phyloP scores from a whole-genome alignment of 345 rosid genomes.

The Eucalyptus grandis region DNA sequence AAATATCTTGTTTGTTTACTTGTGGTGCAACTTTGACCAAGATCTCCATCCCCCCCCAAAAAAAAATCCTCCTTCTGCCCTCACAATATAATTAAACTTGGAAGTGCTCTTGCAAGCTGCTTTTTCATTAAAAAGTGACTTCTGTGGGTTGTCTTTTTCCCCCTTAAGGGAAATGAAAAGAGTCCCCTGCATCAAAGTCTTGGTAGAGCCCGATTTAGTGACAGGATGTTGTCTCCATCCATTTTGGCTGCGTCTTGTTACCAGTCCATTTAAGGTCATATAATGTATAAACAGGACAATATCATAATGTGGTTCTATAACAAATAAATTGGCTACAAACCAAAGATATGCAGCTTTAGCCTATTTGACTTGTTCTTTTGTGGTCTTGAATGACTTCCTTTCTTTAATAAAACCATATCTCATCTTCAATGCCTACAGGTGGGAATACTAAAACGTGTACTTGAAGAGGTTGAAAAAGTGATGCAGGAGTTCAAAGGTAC shows the following conservation, averaged over 20 bases:
- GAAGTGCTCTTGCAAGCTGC: neutral
- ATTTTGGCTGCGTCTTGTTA: neutral
- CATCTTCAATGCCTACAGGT: conserved; percentile 38
- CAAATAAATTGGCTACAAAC: neutral
- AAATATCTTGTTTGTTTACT: neutral
- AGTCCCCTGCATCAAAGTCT: neutral
- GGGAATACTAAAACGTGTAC: conserved; percentile 87
- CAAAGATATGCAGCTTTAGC: neutral
- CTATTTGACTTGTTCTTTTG: neutral
- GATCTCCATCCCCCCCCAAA: neutral
- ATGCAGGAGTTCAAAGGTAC: conserved; percentile 94
- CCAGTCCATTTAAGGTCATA: neutral
- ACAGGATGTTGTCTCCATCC: neutral
- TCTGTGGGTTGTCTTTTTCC: neutral
- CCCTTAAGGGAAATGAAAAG: neutral
- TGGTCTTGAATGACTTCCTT: neutral
- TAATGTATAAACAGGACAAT: neutral
- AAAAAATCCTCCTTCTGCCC: neutral
- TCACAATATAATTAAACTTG: neutral
- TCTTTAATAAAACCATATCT: neutral
- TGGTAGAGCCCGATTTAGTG: neutral
- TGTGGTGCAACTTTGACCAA: neutral
- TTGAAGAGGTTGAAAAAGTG: conserved; percentile 97
- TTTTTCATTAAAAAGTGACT: neutral
- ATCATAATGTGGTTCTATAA: neutral